Conservation (phyloP, 306 rosid genomes). For the Leucaena leucocephala region DNA sequence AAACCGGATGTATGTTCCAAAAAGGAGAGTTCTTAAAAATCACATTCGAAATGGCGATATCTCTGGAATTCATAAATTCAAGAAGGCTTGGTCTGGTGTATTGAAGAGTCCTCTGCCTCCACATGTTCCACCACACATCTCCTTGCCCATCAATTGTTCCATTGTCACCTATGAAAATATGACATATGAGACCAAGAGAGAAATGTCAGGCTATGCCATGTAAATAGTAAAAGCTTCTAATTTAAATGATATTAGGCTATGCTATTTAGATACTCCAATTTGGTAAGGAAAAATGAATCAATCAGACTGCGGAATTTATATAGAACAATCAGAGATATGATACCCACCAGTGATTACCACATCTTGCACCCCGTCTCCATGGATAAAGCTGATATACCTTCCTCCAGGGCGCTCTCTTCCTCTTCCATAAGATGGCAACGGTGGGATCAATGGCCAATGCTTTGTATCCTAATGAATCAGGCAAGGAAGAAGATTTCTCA, state of each 20-base stretch:
- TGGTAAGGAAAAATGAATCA: background rate
- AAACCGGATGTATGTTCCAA: slow-evolving; percentile 97
- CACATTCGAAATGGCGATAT: slow-evolving; percentile 64
- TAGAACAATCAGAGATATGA: background rate
- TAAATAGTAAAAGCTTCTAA: slow-evolving; percentile 14
- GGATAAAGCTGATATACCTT: slow-evolving; percentile 82
- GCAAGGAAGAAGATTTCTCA: slow-evolving; percentile 21
- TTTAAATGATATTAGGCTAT: background rate
- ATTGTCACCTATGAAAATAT: slow-evolving; percentile 58
- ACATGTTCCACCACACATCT: slow-evolving; percentile 96
- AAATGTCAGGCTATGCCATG: background rate
- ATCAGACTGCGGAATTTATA: background rate
- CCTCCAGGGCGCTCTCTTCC: slow-evolving; percentile 94
- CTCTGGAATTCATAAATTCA: slow-evolving; percentile 73
- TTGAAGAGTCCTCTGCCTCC: slow-evolving; percentile 83
- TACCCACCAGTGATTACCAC: slow-evolving; percentile 82
- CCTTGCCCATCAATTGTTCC: slow-evolving; percentile 98
- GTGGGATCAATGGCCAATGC: slow-evolving; percentile 85
- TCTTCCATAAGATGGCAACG: slow-evolving; percentile 93
- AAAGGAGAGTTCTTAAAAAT: slow-evolving; percentile 85
- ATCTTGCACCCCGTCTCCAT: slow-evolving; percentile 70
- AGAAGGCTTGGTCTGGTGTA: slow-evolving; percentile 88
- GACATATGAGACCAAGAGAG: background rate
- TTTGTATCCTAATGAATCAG: slow-evolving; percentile 56
- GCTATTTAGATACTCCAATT: background rate